These are phyloP conservation scores for Coniochaeta sp. DNA, from an alignment of 2,329 filamentous ascomycete genomes.

Conservation along the genomic window DNA sequence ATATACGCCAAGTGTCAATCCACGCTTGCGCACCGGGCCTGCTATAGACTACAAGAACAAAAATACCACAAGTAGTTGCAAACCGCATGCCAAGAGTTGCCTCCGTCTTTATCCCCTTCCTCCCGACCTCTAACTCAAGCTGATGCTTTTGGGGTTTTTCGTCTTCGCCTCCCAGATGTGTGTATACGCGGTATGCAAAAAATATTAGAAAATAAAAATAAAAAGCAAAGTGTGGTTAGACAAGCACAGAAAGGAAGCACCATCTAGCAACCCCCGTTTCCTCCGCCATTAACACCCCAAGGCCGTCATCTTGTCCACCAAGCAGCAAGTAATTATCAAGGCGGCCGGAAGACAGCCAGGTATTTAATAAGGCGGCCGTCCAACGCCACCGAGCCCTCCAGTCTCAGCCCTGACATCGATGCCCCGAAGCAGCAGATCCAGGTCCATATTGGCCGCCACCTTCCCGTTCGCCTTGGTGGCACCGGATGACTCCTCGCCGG, in stretches of 20 bases:
- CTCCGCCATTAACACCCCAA: neutral
- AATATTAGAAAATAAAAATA: neutral
- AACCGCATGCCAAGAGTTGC: neutral
- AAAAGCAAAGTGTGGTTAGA: neutral
- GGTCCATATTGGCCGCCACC: slow-evolving; percentile 31
- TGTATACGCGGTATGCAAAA: neutral
- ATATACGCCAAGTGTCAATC: neutral
- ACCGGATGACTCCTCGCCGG: slow-evolving; percentile 22
- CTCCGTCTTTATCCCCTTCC: neutral
- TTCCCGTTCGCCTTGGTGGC: slow-evolving; percentile 8
- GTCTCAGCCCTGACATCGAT: slow-evolving; percentile 43
- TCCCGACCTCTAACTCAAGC: neutral
- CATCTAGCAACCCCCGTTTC: neutral
- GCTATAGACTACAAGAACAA: neutral
- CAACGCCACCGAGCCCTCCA: slow-evolving; percentile 39
- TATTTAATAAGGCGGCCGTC: slow-evolving; percentile 43
- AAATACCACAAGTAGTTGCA: neutral
- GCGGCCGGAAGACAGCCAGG: no score
- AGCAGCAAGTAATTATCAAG: neutral
- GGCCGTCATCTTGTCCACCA: no score
- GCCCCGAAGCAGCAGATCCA: slow-evolving; percentile 40
- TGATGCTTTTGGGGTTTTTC: neutral
- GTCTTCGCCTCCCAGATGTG: neutral
- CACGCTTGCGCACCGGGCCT: neutral
- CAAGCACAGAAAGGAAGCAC: neutral